Base-by-base conservation (phyloP, 2,329 filamentous ascomycete species). In the Phyllosticta capitalensis region DNA sequence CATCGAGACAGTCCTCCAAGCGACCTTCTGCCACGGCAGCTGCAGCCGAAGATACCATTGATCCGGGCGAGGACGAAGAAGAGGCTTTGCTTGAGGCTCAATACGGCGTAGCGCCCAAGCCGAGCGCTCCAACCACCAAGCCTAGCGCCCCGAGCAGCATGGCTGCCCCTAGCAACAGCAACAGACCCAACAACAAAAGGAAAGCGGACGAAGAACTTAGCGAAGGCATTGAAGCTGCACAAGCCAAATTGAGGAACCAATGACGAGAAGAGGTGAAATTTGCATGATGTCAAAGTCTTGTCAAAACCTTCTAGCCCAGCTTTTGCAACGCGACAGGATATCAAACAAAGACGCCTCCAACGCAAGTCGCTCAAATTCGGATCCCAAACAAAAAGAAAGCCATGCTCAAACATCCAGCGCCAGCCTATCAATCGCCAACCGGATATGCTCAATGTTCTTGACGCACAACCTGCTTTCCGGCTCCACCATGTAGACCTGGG, bases 161-260 rank as follows among this genome's bases (percentile, higher is more conserved):
- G n/a, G 24, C 51, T 28, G 20, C 21, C 30, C n/a, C 48, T 24
- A n/a, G 51, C n/a, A n/a, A 17, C 22, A n/a, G 21, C n/a, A 49
- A 10, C 49, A 50, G 28, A 17, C n/a, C 49, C 9, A 56, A 64
- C 56, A 75, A 74, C 64, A 67, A 72, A 33, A 75, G 75, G 63
- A 66, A 67, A 24, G 54, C 26, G 22, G 67, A 77, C 14, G 75
- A 78, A 54, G 72, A 74, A n/a, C 66, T 84, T 62, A 80, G 76
- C 64, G 81, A 83, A 54, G 83, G 83, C 9, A 78, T 86, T 55
- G 78, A 80, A 73, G 80, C 81, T 28, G 83, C 83, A 5, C 67
- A 86, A 55, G 79, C 77, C 54, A 84, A 79, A 64, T 68, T 85
- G 54, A 74, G 83, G 61, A 67, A 74, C 55, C 67, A 71, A 19